Conservation (phyloP, 768 basidiomycete genomes). For the Pluteus cervinus region DNA sequence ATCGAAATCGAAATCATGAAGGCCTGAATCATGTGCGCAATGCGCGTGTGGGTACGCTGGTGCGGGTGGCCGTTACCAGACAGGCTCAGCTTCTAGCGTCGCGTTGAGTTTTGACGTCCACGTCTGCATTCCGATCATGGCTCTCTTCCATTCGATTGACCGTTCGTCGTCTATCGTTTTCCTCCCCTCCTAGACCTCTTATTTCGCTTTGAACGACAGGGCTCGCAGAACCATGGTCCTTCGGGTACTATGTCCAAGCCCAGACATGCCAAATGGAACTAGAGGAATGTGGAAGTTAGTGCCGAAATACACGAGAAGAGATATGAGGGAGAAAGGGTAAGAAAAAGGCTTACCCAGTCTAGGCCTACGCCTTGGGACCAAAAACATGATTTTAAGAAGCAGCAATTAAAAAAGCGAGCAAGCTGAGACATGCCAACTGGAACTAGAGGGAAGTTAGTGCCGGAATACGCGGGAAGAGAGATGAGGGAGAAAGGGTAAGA, state of each 20-base stretch:
- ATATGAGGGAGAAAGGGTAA: conserved; percentile 5
- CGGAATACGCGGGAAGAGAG: no score
- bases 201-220: conserved; percentile 52
- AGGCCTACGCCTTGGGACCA: no score
- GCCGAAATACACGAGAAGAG: no score
- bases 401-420: no score
- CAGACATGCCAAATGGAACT: conserved; percentile 82
- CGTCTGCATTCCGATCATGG: no score
- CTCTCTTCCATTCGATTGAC: conserved; percentile 5
- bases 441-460: conserved; percentile 48
- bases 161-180: conserved; percentile 27
- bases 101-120: no score
- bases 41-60: no score
- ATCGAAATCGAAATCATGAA: no score
- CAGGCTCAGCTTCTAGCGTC: no score
- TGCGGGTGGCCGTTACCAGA: no score
- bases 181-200: conserved; percentile 48
- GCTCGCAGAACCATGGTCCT: conserved; percentile 73
- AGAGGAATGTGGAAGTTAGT: conserved; percentile 6
- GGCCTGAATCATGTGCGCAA: no score
- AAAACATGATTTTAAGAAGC: no score
- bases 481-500: conserved; percentile 5
- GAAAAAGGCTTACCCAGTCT: conserved; percentile 60
- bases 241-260: conserved; percentile 61
- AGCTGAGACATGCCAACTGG: conserved; percentile 70